Percentiles rank a stretch among this genome's conserved stretches.
Conservation (phyloP, 2,329 filamentous ascomycete genomes). For the Hypoxylon sp. region DNA sequence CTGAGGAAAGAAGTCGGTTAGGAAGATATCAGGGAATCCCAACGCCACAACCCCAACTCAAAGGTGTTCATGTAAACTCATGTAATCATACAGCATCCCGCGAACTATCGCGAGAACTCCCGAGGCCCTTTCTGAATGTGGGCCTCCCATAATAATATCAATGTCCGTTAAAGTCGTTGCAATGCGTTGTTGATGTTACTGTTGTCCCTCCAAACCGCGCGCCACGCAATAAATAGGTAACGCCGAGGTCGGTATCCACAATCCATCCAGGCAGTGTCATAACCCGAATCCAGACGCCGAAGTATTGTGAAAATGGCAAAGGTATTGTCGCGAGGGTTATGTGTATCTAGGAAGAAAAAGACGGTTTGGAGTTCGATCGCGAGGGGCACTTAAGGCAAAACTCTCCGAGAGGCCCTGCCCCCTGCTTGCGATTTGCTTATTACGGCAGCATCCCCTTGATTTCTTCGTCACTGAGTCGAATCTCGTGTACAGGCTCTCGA, state of each 20-base stretch:
- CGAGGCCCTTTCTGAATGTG: conserved; percentile 6
- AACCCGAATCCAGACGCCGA: conserved; percentile 54
- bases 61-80: conserved; percentile 42
- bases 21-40: conserved; percentile 34
- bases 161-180: conserved; percentile 46
- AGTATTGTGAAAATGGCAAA: conserved; percentile 53
- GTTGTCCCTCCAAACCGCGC: conserved; percentile 39
- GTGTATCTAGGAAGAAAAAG: conserved; percentile 51
- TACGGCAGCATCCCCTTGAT: conserved; percentile 76
- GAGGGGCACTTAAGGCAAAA: conserved; percentile 18
- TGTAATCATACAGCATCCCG: conserved; percentile 42
- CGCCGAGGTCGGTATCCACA: conserved; percentile 47
- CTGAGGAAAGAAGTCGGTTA: conserved; percentile 13
- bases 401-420: background rate
- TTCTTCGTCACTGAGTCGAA: conserved; percentile 83
- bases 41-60: conserved; percentile 36
- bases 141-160: conserved; percentile 38
- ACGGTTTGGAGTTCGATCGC: conserved; percentile 12
- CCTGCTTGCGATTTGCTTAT: conserved; percentile 55
- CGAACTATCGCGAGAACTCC: conserved; percentile 37
- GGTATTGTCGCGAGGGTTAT: conserved; percentile 52
- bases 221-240: conserved; percentile 47
- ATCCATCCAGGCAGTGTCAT: conserved; percentile 51
- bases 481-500: conserved; percentile 83
- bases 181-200: conserved; percentile 43